A percentile compares a stretch with the other conserved stretches of the same genome.
These are phyloP conservation scores for Solanum commersonii DNA, from an alignment of 257 asterid species.

Conservation along the genomic window DNA sequence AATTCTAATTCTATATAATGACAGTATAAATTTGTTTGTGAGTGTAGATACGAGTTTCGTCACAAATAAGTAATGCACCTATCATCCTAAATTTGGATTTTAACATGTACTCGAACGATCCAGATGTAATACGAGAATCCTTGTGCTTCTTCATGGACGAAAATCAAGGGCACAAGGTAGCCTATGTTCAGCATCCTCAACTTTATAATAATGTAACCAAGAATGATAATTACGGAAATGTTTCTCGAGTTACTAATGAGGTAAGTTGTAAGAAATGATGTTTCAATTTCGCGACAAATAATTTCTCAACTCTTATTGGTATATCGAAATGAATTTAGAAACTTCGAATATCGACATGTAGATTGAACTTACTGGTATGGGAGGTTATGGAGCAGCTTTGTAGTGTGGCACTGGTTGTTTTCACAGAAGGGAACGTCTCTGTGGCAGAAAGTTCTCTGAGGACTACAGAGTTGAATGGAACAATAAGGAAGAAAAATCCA, in stretches of 20 bases:
- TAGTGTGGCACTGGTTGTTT: constrained; percentile 70
- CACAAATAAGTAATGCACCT: constrained; percentile 68
- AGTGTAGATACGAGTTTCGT: constrained; percentile 69
- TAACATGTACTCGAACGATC: constrained; percentile 79
- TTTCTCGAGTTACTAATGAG: constrained; percentile 6
- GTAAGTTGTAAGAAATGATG: constrained; percentile 18
- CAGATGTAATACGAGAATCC: constrained; percentile 51
- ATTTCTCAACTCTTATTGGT: too few species aligned
- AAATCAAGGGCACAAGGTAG: constrained; percentile 28
- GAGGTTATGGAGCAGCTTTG: constrained; percentile 41
- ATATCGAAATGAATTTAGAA: too few species aligned
- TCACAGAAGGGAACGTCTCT: constrained; percentile 53
- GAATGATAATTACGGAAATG: constrained; percentile 45
- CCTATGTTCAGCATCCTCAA: constrained; percentile 64
- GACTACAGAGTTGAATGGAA: background rate
- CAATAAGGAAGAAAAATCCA: background rate
- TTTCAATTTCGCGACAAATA: too few species aligned
- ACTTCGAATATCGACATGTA: background rate
- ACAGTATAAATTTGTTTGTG: background rate
- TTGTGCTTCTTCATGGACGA: constrained; percentile 79
- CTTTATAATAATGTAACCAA: constrained; percentile 32
- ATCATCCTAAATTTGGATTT: constrained; percentile 78
- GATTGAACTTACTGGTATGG: constrained; percentile 57
- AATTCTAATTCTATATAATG: too few species aligned
- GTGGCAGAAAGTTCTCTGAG: constrained; percentile 29